phyloP scores from a whole-genome alignment of 371 early-diverging fungal genomes.

The Phascolomyces articulosus region DNA sequence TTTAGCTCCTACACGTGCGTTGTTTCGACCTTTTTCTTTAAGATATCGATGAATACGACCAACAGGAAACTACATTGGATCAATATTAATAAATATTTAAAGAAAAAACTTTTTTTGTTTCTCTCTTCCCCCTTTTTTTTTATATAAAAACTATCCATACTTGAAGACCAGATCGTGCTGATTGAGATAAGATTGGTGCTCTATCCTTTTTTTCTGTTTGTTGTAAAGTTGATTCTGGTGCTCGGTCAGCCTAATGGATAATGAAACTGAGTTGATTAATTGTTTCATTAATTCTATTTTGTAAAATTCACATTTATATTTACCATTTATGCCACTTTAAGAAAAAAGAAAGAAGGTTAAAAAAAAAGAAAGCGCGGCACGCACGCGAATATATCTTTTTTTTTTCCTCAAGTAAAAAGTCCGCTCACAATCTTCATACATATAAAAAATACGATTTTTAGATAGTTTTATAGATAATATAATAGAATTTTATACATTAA shows the following conservation, averaged over 20 bases:
- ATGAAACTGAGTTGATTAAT: no score
- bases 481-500: no score
- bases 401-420: no score
- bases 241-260: slow-evolving; percentile 42
- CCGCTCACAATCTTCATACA: no score
- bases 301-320: background rate
- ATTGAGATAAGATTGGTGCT: slow-evolving; percentile 60
- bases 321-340: slow-evolving; percentile 6
- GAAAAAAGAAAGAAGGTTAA: background rate
- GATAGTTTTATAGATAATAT: no score
- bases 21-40: slow-evolving; percentile 75
- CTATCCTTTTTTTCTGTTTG: slow-evolving; percentile 49
- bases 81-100: no score
- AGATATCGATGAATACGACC: slow-evolving; percentile 92
- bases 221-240: slow-evolving; percentile 29
- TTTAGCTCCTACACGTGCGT: slow-evolving; percentile 87
- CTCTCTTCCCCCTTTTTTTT: background rate
- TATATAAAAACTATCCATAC: slow-evolving; percentile 30
- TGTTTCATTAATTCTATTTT: background rate
- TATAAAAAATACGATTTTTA: no score
- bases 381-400: no score
- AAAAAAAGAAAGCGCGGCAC: no score
- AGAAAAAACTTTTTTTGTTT: slow-evolving; percentile 9
- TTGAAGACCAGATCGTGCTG: slow-evolving; percentile 71
- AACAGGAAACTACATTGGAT: slow-evolving; percentile 86